Evolutionary conservation across 495 filamentous ascomycete species (phyloP).

Genomic region (Amphirosellinia nigrospora): DNA sequence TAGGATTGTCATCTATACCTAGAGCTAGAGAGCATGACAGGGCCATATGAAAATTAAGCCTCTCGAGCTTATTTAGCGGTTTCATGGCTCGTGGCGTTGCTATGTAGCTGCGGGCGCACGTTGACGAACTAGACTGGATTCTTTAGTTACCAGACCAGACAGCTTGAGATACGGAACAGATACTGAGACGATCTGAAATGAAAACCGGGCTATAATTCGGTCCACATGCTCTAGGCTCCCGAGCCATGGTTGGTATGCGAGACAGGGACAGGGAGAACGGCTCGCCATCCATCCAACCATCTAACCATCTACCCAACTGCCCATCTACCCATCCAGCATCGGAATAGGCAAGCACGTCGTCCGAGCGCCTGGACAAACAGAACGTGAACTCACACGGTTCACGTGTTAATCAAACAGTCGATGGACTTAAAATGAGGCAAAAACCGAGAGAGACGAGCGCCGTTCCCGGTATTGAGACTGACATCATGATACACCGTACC

Average conservation of each 20-base stretch:
- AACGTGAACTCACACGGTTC: slow-evolving; percentile 20
- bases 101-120: neutral
- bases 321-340: slow-evolving; percentile 1
- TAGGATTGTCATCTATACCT: neutral
- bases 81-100: slow-evolving; percentile 1
- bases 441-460: slow-evolving; percentile 9
- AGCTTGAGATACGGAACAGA: neutral
- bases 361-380: slow-evolving; percentile 10
- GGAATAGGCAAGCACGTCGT: slow-evolving; percentile 4
- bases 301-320: neutral
- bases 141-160: slow-evolving; percentile 2
- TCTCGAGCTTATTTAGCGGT: slow-evolving; percentile 22
- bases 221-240: slow-evolving; percentile 6
- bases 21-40: slow-evolving; percentile 5
- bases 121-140: slow-evolving; percentile 7
- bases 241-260: neutral
- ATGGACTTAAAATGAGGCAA: slow-evolving; percentile 18
- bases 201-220: neutral
- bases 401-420: slow-evolving; percentile 26
- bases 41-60: slow-evolving; percentile 15
- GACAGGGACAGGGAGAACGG: slow-evolving; percentile 9
- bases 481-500: slow-evolving; percentile 13
- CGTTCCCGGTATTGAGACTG: neutral
- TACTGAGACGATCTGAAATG: neutral
- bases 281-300: neutral